Percentiles rank a stretch among this genome's conserved stretches.
phyloP scores from a whole-genome alignment of 208 protist genomes.

The Trypanosoma boissoni region DNA sequence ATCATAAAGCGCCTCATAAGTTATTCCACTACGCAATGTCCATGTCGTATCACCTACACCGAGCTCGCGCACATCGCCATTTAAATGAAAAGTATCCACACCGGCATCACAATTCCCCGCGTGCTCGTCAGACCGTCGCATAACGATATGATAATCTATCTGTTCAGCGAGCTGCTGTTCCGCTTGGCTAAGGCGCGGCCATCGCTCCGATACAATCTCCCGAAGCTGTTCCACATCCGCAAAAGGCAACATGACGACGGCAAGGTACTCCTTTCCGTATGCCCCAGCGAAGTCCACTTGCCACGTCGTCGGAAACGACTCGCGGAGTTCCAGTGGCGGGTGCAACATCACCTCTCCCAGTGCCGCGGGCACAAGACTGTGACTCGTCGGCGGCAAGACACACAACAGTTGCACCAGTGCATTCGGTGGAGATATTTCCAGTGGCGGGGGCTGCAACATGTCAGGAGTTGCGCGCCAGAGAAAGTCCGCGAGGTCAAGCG shows the following conservation, averaged over 20 bases:
- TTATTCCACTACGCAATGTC: conserved; percentile 16
- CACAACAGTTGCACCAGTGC: conserved; percentile 74
- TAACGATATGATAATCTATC: conserved; percentile 26
- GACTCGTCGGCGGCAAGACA: conserved; percentile 68
- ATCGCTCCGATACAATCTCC: conserved; percentile 24
- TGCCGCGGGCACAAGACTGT: conserved; percentile 39
- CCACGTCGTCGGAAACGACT: conserved; percentile 68
- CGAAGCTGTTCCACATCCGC: conserved; percentile 45
- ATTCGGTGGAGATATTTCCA: conserved; percentile 47
- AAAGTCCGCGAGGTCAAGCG: conserved; percentile 60
- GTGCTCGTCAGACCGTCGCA: conserved; percentile 1
- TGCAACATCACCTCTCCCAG: conserved; percentile 47
- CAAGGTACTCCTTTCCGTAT: conserved; percentile 64
- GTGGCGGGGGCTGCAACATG: conserved; percentile 23
- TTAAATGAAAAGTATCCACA: conserved; percentile 23
- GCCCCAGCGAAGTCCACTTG: conserved; percentile 61
- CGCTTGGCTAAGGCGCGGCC: conserved; percentile 27
- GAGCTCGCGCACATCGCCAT: conserved; percentile 38
- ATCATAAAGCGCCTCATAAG: conserved; percentile 36
- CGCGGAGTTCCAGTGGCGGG: conserved; percentile 32
- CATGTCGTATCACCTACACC: conserved; percentile 11
- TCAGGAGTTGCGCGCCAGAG: conserved; percentile 31
- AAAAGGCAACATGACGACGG: conserved; percentile 69
- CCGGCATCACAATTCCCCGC: not conserved
- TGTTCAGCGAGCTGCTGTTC: conserved; percentile 31